Conservation (phyloP, 2,329 filamentous ascomycete genomes). For the Ophiostoma tasmaniense region DNA sequence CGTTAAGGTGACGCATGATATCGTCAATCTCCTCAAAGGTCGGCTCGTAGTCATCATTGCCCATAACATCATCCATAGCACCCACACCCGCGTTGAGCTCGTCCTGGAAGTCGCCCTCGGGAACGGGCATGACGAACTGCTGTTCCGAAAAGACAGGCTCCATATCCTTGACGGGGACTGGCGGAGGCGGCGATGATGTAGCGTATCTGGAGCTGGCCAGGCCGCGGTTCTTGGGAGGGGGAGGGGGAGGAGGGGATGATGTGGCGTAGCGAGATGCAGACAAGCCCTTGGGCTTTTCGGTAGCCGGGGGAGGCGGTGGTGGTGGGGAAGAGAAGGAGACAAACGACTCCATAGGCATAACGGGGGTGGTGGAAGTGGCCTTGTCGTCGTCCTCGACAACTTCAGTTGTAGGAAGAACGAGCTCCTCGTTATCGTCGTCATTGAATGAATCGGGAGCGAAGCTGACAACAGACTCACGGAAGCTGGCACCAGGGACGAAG, state of each 20-base stretch:
- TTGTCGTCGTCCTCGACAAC: constrained; percentile 20
- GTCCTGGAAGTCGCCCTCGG: constrained; percentile 5
- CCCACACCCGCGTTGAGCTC: constrained; percentile 16
- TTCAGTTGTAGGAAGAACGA: constrained; percentile 16
- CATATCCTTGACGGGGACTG: constrained; percentile 26
- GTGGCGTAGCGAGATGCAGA: constrained; percentile 41
- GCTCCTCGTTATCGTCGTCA: not conserved
- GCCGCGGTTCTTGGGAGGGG: constrained; percentile 35
- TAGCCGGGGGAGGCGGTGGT: constrained; percentile 22
- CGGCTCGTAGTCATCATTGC: constrained; percentile 31
- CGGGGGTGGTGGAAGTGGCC: constrained; percentile 14
- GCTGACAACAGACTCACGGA: constrained; percentile 22
- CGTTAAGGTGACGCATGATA: constrained; percentile 79
- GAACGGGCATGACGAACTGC: constrained; percentile 11
- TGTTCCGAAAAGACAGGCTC: constrained; percentile 11
- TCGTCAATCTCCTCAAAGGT: constrained; percentile 84
- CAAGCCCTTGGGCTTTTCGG: constrained; percentile 30
- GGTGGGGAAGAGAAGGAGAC: constrained; percentile 20
- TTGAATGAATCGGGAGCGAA: constrained; percentile 15
- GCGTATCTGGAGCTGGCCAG: constrained; percentile 40
- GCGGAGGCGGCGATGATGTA: constrained; percentile 29
- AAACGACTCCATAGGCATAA: constrained; percentile 1
- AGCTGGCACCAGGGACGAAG: constrained; percentile 47
- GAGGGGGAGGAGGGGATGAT: constrained; percentile 24
- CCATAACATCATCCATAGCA: constrained; percentile 17